Evolutionary conservation across 2,329 filamentous ascomycete genomes (phyloP).

Genomic region (Hypoxylon sp.): DNA sequence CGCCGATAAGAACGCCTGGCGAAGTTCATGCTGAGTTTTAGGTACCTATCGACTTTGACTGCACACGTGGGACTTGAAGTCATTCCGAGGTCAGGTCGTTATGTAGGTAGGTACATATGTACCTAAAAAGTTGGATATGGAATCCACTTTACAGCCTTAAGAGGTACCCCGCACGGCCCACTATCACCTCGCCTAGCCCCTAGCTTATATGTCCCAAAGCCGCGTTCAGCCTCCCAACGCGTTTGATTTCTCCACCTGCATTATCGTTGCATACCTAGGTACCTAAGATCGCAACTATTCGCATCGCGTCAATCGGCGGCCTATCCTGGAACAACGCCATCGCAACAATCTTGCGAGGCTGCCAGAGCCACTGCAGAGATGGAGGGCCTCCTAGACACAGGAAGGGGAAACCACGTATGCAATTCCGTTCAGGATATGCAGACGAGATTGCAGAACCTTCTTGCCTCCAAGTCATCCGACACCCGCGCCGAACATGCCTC

Average conservation of each 20-base stretch:
- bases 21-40: too few species aligned
- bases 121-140: neutral
- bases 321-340: constrained; percentile 3
- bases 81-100: neutral
- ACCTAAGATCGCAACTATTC: constrained; percentile 12
- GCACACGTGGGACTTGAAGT: neutral
- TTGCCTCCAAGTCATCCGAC: constrained; percentile 58
- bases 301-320: constrained; percentile 17
- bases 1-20: too few species aligned
- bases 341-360: neutral
- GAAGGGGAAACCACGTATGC: constrained; percentile 50
- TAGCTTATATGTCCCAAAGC: too few species aligned
- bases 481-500: constrained; percentile 64
- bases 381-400: constrained; percentile 50
- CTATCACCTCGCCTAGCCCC: neutral
- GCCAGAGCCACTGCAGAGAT: constrained; percentile 37
- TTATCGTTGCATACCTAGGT: constrained; percentile 15
- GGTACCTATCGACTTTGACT: too few species aligned
- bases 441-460: constrained; percentile 55
- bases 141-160: constrained; percentile 2
- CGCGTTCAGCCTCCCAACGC: constrained; percentile 27
- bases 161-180: neutral
- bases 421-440: constrained; percentile 61
- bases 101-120: too few species aligned
- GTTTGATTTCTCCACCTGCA: constrained; percentile 29